Evolutionary conservation across 495 filamentous ascomycete genomes (phyloP), one percentile per base, ranked within the genome.

Genomic region (Tuber microsphaerosporum): DNA sequence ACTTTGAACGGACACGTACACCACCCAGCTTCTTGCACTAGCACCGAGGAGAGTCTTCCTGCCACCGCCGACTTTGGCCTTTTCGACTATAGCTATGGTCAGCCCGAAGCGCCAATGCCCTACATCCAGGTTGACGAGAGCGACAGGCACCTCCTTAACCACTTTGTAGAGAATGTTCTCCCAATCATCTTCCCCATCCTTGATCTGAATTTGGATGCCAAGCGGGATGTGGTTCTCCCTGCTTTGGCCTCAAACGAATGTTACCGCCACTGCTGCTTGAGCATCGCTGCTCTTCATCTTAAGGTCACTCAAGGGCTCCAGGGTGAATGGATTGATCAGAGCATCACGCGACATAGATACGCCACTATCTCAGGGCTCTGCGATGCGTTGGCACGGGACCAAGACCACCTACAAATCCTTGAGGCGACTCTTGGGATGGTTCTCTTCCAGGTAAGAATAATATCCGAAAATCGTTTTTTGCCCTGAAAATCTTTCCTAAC

Each of bases 391-490:
- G 89, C 89, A 75, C 85, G 87, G 44, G 94, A 99, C 80, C 88
- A 89, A 78, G 86, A 97, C 76, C 93, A 97, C 83, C 87, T 91
- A 70, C 87, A 94, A 81, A 97, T 97, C 77, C 88, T 99, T 19
- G 95, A 99, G 84, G 93, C 95, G 3, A 94, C 94, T 1, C 87
- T 99, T 12, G 95, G 93, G 71, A 94, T 99, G 89, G 97, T 97
- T 76, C 94, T 98, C 86, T 99, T 97, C 87, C 94, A 97, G 80
- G 61, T 75, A 56, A 34, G 69, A n/a, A 72, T 12, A 65, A 31
- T 16, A 17, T 31, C n/a, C 5, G 56, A 31, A 1, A 17, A 7
- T 31, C 26, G 5, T 17, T 65, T 65, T 17, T 65, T 65, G 10
- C 56, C 56, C 26, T 65, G 56, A 65, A 65, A 65, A 26, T 31